Evolutionary conservation across 345 rosid genomes (phyloP), one percentile per base, ranked within the genome.

Genomic region (Hibiscus tridactylites): DNA sequence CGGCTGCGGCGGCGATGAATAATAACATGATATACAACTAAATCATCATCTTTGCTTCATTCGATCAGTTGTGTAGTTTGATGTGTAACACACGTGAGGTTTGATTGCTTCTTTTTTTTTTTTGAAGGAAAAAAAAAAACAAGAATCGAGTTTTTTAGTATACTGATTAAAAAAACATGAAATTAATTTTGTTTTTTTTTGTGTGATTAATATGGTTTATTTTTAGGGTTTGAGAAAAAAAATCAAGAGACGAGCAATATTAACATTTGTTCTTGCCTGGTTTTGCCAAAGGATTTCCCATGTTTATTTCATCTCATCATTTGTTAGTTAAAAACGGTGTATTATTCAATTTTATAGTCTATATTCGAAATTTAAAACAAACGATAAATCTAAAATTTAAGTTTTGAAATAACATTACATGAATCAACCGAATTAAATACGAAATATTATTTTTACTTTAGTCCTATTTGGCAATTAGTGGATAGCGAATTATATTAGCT

Each of bases 51-150:
- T 68, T 68, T 50, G 60, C 71, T 68, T 50, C 76, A 65, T 61
- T n/a, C 44, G 26, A 57, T 54, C 54, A 57, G 63, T 70, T 79
- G 82, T 81, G 83, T 76, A 80, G 85, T 80, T 83, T 80, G 85
- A 83, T 86, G 84, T 87, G 88, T 84, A 80, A 79, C 86, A 83
- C 87, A 88, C 91, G 88, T 84, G 91, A 88, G 89, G 86, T 83
- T 85, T 83, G 83, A 79, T 84, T 71, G 84, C 62, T 79, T 78
- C 77, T 80, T 12, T 44, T 58, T 19, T 35, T 54, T 19, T 53
- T 6, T 54, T 54, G 2, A 2, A 2, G 3, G 3, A 24, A 21
- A 52, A 47, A 33, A 33, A 68, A 17, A n/a, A 70, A 70, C 5
- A 54, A 77, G 65, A 80, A 75, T 83, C 84, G 90, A 86, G 88